These are phyloP conservation scores for Avena insularis DNA, from an alignment of 176 grass and related monocot species.

Conservation along the genomic window DNA sequence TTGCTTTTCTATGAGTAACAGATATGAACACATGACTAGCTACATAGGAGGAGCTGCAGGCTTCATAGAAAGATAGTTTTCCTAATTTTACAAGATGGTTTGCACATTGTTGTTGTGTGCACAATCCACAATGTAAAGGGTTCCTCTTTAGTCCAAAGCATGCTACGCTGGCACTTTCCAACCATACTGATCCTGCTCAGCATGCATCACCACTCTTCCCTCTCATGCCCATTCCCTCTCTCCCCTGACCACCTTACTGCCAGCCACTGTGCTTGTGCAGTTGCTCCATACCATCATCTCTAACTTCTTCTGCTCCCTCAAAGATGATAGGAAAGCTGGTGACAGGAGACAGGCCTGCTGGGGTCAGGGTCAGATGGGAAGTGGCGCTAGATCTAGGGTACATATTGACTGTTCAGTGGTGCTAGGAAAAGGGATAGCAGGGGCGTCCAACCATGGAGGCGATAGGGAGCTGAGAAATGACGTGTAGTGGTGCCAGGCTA, in stretches of 20 bases:
- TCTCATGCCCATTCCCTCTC: background rate
- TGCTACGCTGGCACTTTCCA: background rate
- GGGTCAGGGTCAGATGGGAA: background rate
- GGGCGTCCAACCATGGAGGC: background rate
- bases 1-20: background rate
- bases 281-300: background rate
- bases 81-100: constrained; percentile 1
- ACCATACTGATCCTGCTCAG: constrained; percentile 4
- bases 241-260: background rate
- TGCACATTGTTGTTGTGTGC: background rate
- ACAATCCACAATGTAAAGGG: background rate
- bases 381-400: background rate
- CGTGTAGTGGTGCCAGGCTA: background rate
- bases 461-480: background rate
- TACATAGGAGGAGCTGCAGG: background rate
- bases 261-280: background rate
- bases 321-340: background rate
- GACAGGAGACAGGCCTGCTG: constrained; percentile 19
- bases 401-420: background rate
- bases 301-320: background rate
- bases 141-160: constrained; percentile 1
- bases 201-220: background rate
- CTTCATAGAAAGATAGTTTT: constrained; percentile 14
- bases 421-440: background rate
- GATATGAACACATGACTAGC: constrained; percentile 10